Evolutionary conservation across 2,329 filamentous ascomycete genomes (phyloP).

Genomic region (Aspergillus alliaceus): DNA sequence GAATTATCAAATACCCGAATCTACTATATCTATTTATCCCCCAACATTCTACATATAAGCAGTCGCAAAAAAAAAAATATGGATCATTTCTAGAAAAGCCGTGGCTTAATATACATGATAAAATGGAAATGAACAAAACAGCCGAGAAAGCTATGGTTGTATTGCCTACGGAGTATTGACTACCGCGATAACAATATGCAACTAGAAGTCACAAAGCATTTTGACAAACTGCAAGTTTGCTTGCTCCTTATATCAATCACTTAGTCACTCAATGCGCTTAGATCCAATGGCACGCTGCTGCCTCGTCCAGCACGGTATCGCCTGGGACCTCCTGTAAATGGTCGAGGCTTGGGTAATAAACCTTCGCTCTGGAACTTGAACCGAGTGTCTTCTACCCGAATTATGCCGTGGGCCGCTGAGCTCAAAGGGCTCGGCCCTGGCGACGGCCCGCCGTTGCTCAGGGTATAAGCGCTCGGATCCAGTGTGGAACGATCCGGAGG

Average conservation of each 20-base stretch:
- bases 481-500: conserved; percentile 62
- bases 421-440: conserved; percentile 25
- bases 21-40: no score
- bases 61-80: no score
- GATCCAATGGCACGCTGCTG: conserved; percentile 88
- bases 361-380: conserved; percentile 87
- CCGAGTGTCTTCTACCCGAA: conserved; percentile 71
- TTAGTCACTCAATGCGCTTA: conserved; percentile 50
- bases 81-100: no score
- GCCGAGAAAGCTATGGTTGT: neutral
- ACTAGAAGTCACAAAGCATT: neutral
- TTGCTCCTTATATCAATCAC: neutral
- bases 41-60: no score
- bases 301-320: conserved; percentile 87
- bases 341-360: conserved; percentile 79
- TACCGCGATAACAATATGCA: conserved; percentile 1
- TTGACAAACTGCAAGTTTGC: neutral
- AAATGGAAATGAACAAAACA: no score
- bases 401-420: conserved; percentile 28
- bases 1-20: neutral
- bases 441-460: conserved; percentile 59
- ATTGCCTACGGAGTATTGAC: conserved; percentile 4
- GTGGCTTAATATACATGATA: no score
- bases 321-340: conserved; percentile 72
- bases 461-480: conserved; percentile 74